Evolutionary conservation across 2,329 filamentous ascomycete species (phyloP), one percentile per base, ranked within the genome.

Genomic region (Tympanopsis confertula): DNA sequence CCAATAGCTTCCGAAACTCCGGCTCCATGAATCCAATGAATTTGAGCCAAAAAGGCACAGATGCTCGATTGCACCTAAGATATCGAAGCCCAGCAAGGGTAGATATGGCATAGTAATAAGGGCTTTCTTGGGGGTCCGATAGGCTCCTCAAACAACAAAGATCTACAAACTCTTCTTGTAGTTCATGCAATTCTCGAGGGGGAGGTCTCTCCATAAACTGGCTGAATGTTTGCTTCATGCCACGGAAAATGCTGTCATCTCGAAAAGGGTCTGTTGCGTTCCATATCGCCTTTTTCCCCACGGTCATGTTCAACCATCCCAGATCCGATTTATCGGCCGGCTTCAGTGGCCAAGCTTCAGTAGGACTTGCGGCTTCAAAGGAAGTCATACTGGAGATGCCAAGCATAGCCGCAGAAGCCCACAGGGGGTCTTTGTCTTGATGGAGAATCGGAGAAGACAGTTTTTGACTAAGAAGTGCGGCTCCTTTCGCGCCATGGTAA

Each of bases 371-470:
- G 2, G 57, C 56, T 33, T 68, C 60, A 0, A 59, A 51, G 2
- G 55, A 58, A 0, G 61, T 53, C 41, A 67, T 65, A 1, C 54
- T 44, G 1, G 66, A 35, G 2, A 68, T 46, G 2, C 54, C 57
- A 0, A 69, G 43, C 5, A 59, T 56, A 17, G 64, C 61, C 0
- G 64, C 64, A 4, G 62, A 64, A 2, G 53, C 61, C 66, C 66
- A 69, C 3, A 69, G 57, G 10, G 65, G 46, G 42, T 69, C 66
- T 30, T 54, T 63, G 14, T 63, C 60, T 38, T 48, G 39, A 1
- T 46, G 30, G 15, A 46, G 30, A 35, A 66, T 56, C 0, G 57
- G 54, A 5, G 55, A 40, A 3, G 39, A 45, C 10, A 69, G 29
- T 18, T 53, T 50, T 12, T 44, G 50, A 38, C 61, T 62, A 17